Conservation (phyloP, 2,329 filamentous ascomycete species). For the Aspergillus glaucus region DNA sequence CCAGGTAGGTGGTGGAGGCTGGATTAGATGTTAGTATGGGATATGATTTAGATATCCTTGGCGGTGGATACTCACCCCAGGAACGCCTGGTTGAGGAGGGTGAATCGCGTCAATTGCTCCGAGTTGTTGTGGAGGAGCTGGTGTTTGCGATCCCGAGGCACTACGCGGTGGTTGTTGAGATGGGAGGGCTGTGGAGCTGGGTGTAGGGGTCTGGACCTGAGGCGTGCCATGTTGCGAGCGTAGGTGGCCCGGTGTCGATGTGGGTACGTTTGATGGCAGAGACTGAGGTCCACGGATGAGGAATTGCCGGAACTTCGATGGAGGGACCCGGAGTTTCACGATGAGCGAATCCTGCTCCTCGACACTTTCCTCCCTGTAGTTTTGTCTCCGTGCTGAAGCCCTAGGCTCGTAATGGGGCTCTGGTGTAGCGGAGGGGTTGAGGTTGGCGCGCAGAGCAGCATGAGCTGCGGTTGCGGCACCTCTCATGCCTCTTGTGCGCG, state of each 20-base stretch:
- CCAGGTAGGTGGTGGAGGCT: constrained; percentile 87
- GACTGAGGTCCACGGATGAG: constrained; percentile 44
- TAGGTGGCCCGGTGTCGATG: constrained; percentile 40
- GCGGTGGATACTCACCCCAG: constrained; percentile 36
- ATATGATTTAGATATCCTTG: background rate
- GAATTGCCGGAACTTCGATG: constrained; percentile 64
- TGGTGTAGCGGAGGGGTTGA: constrained; percentile 81
- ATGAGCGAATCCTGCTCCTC: constrained; percentile 65
- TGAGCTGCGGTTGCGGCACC: constrained; percentile 82
- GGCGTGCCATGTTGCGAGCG: constrained; percentile 42
- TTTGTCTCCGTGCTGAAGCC: constrained; percentile 56
- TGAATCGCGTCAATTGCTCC: constrained; percentile 42
- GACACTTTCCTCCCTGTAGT: constrained; percentile 70
- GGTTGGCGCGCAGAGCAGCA: constrained; percentile 68
- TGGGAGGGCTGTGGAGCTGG: constrained; percentile 47
- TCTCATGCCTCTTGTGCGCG: constrained; percentile 80
- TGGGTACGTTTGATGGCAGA: constrained; percentile 20
- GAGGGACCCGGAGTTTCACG: constrained; percentile 68
- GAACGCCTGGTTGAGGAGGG: constrained; percentile 36
- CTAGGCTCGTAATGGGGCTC: constrained; percentile 70
- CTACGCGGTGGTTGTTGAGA: constrained; percentile 21
- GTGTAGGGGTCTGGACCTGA: constrained; percentile 45
- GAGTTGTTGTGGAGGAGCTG: constrained; percentile 30
- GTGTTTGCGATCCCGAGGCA: constrained; percentile 18
- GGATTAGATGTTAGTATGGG: constrained; percentile 9